These are phyloP conservation scores for Carex sylvatica DNA, from an alignment of 202 grass and related monocot species.

Conservation along the genomic window DNA sequence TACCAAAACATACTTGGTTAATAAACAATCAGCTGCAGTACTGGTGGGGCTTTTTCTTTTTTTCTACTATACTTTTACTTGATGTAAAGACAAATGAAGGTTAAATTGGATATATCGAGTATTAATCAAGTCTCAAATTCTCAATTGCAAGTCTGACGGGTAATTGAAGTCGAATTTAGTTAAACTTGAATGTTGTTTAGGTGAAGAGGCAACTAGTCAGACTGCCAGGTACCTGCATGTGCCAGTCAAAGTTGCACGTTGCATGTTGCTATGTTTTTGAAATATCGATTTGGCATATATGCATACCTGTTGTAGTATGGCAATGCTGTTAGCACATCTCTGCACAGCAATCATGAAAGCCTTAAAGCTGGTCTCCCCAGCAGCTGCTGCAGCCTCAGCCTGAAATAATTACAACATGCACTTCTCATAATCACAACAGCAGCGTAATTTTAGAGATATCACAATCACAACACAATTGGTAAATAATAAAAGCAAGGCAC, in stretches of 20 bases:
- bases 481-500: not conserved
- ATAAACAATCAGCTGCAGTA: not conserved
- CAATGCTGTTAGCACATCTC: conserved; percentile 88
- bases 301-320: conserved; percentile 94
- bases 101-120: not conserved
- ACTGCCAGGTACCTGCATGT: not conserved
- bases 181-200: not conserved
- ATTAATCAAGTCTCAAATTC: not conserved
- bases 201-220: not conserved
- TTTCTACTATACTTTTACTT: not conserved
- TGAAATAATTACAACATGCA: conserved; percentile 30
- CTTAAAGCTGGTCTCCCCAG: conserved; percentile 92
- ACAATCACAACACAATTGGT: not conserved
- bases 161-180: not conserved
- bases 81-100: not conserved
- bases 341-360: conserved; percentile 95
- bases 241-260: not conserved
- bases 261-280: not conserved
- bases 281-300: not conserved
- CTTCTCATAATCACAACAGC: conserved; percentile 6
- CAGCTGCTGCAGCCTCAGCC: conserved; percentile 81
- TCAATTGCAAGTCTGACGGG: not conserved
- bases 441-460: not conserved
- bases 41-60: not conserved
- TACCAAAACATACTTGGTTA: not conserved